Conservation (phyloP, 495 filamentous ascomycete genomes). For the Penicillium samsonianum region DNA sequence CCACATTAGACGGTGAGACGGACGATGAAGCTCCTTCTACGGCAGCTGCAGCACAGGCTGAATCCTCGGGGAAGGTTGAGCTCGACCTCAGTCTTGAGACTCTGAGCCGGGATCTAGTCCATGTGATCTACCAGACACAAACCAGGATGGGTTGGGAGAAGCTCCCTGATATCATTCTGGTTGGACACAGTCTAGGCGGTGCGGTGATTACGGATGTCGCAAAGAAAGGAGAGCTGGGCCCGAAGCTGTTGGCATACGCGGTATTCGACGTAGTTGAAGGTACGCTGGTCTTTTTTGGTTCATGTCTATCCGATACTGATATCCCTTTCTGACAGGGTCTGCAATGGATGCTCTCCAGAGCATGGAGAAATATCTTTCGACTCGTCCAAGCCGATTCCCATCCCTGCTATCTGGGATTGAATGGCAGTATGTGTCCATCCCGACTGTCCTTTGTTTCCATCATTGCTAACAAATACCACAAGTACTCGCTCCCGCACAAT, state of each 20-base stretch:
- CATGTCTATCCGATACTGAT: slow-evolving; percentile 1
- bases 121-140: slow-evolving; percentile 65
- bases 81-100: slow-evolving; percentile 67
- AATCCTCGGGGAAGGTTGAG: slow-evolving; percentile 38
- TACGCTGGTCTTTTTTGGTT: slow-evolving; percentile 30
- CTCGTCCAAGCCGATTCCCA: slow-evolving; percentile 75
- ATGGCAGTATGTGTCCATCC: slow-evolving; percentile 69
- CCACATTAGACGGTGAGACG: slow-evolving; percentile 15
- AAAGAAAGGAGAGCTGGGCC: slow-evolving; percentile 61
- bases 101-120: slow-evolving; percentile 70
- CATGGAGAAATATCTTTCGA: slow-evolving; percentile 90
- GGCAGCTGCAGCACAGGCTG: slow-evolving; percentile 17
- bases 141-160: slow-evolving; percentile 66
- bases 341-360: slow-evolving; percentile 91
- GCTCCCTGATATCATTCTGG: slow-evolving; percentile 73
- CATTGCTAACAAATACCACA: slow-evolving; percentile 22
- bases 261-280: slow-evolving; percentile 97
- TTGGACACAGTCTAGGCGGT: slow-evolving; percentile 96
- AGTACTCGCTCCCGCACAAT: slow-evolving; percentile 83
- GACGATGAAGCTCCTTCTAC: slow-evolving; percentile 18
- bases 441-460: not conserved
- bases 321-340: slow-evolving; percentile 45
- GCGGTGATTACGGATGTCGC: slow-evolving; percentile 89
- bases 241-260: slow-evolving; percentile 75
- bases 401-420: slow-evolving; percentile 78